A percentile compares a stretch with the other conserved stretches of the same genome.
phyloP scores from a whole-genome alignment of 148 eudicot genomes.

The Pouteria glomerata region DNA sequence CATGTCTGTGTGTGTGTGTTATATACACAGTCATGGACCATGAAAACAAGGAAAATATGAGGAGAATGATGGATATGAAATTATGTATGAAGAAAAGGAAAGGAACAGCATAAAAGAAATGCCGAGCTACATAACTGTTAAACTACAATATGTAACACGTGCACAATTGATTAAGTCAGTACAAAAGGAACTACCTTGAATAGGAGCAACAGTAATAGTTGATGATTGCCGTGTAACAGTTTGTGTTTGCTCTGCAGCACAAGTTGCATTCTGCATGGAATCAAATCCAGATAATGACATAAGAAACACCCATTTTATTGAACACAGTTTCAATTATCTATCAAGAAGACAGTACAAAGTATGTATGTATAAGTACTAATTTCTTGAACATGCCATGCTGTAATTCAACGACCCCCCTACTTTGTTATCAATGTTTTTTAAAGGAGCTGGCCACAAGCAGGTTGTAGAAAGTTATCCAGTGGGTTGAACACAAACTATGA shows the following conservation, averaged over 20 bases:
- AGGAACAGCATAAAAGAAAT: too few species aligned
- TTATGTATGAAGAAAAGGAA: too few species aligned
- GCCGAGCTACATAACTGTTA: background rate
- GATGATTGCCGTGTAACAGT: conserved; percentile 46
- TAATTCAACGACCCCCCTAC: background rate
- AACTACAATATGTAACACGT: background rate
- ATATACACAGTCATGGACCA: too few species aligned
- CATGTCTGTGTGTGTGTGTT: too few species aligned
- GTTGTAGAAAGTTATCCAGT: too few species aligned
- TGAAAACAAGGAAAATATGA: too few species aligned
- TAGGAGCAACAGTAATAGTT: conserved; percentile 49
- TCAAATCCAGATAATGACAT: conserved; percentile 6
- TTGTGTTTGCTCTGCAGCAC: conserved; percentile 48
- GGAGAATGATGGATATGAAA: too few species aligned
- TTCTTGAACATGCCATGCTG: background rate
- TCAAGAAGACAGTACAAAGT: background rate
- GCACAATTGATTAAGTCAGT: background rate
- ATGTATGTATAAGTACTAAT: background rate
- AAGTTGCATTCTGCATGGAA: conserved; percentile 40
- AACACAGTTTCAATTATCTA: too few species aligned
- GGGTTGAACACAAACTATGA: background rate
- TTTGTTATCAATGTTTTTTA: background rate
- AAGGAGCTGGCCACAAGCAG: background rate
- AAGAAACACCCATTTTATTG: background rate
- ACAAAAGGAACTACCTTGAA: conserved; percentile 25